Evolutionary conservation across 306 rosid species (phyloP), one percentile per base, ranked within the genome.

Genomic region (Lagenaria siceraria): DNA sequence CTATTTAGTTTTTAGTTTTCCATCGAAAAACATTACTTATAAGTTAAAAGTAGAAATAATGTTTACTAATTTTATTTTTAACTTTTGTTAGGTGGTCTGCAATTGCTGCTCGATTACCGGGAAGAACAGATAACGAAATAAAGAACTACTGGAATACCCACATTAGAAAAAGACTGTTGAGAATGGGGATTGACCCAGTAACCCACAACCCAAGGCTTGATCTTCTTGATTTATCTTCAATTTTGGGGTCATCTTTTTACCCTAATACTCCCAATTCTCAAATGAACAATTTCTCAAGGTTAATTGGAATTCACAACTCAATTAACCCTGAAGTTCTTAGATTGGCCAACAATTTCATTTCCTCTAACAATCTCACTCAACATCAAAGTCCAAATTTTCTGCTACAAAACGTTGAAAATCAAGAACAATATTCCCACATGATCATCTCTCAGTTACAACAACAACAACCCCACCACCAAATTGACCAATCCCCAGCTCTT

Each of bases 381-480:
- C 43, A 40, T 40, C 43, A 40, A 53, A 76, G 11, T 31, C 72
- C 29, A 77, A 25, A 77, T 43, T 61, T 77, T 46, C 29, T n/a
- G 21, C 59, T 14, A 0, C 71, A 77, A 60, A 61, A 77, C 27
- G 8, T 56, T 42, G 73, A 53, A 53, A 51, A 17, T 51, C 58
- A 53, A 61, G 12, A 31, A 35, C 17, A 63, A 48, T 14, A 27
- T n/a, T 43, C 51, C 80, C 48, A 61, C 35, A 11, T 51, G 55
- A 51, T 77, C 53, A 7, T 77, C 19, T 22, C 58, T 22, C 68
- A 75, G 1, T 35, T 36, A 59, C 69, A 4, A 4, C n/a, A 25
- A 15, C 81, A 73, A 12, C 52, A 25, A n/a, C 18, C 80, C 60
- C 73, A 53, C 55, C 64, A 53, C 77, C 95, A 84, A 81, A 24